A percentile compares a stretch with the other conserved stretches of the same genome.
Conservation (phyloP, 495 filamentous ascomycete genomes). For the Penicillium cosmopolitanum region DNA sequence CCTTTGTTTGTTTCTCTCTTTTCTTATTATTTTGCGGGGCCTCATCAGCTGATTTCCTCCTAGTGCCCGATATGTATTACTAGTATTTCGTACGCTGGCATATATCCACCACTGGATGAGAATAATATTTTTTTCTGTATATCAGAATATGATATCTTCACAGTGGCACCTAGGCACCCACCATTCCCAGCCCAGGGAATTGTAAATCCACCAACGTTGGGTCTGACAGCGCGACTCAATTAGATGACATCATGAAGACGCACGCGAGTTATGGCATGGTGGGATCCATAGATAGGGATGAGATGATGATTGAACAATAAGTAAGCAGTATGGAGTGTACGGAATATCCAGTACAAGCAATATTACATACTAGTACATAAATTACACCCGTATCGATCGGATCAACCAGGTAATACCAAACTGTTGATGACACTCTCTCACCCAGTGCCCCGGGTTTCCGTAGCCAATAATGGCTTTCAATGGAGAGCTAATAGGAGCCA, state of each 20-base stretch:
- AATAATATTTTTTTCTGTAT: background rate
- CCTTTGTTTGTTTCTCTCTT: constrained; percentile 1
- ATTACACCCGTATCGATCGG: background rate
- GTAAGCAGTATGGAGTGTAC: too few relatives aligned
- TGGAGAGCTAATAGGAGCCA: constrained; percentile 19
- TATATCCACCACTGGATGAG: background rate
- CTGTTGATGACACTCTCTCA: background rate
- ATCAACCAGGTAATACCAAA: background rate
- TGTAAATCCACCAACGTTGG: too few relatives aligned
- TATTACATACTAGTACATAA: too few relatives aligned
- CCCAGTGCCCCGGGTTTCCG: background rate
- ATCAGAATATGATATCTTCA: background rate
- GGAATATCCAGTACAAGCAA: too few relatives aligned
- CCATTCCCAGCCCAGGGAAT: too few relatives aligned
- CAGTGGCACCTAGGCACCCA: too few relatives aligned
- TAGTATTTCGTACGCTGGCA: background rate
- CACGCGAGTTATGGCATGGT: background rate
- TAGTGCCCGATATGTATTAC: constrained; percentile 10
- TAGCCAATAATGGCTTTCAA: constrained; percentile 1
- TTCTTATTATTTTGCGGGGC: constrained; percentile 20
- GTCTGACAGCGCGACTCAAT: background rate
- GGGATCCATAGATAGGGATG: too few relatives aligned
- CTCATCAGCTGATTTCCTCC: constrained; percentile 12
- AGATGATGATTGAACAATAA: too few relatives aligned
- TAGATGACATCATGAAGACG: constrained; percentile 35